Conservation (phyloP, 2,329 filamentous ascomycete species). For the Clarireedia sp. region DNA sequence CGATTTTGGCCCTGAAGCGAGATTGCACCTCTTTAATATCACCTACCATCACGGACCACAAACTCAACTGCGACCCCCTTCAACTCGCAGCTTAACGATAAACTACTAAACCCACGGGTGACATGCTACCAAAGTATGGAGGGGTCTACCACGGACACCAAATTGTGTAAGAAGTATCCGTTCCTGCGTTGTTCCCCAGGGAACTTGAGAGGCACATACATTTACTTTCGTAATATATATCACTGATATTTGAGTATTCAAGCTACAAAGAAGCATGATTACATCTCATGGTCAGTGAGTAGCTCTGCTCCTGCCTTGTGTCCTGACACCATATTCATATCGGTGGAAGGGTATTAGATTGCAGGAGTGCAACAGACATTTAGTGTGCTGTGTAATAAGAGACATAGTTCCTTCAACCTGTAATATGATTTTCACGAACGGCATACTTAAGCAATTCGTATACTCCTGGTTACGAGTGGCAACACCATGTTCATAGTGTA, state of each 20-base stretch:
- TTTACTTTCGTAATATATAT: conserved; percentile 10
- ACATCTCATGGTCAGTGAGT: conserved; percentile 33
- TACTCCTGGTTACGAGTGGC: not conserved
- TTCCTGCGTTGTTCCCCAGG: too few species aligned
- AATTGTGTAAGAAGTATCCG: not conserved
- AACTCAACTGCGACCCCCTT: too few species aligned
- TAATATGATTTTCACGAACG: not conserved
- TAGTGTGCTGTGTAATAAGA: not conserved
- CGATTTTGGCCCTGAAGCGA: too few species aligned
- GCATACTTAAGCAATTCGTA: not conserved
- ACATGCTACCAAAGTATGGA: too few species aligned
- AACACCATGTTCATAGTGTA: not conserved
- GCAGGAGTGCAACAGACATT: conserved; percentile 42
- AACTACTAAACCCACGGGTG: too few species aligned
- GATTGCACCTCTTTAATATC: too few species aligned
- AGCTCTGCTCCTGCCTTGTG: conserved; percentile 63
- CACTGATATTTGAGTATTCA: conserved; percentile 18
- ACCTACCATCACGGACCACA: too few species aligned
- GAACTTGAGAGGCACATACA: not conserved
- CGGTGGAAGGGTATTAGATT: conserved; percentile 61
- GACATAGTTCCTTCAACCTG: not conserved
- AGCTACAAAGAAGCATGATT: conserved; percentile 23
- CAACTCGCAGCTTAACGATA: too few species aligned
- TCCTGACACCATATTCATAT: conserved; percentile 48
- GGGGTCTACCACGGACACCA: not conserved